Percentiles rank a stretch among this genome's conserved stretches.
Conservation (phyloP, 768 basidiomycete species). For the Phaffia australis region DNA sequence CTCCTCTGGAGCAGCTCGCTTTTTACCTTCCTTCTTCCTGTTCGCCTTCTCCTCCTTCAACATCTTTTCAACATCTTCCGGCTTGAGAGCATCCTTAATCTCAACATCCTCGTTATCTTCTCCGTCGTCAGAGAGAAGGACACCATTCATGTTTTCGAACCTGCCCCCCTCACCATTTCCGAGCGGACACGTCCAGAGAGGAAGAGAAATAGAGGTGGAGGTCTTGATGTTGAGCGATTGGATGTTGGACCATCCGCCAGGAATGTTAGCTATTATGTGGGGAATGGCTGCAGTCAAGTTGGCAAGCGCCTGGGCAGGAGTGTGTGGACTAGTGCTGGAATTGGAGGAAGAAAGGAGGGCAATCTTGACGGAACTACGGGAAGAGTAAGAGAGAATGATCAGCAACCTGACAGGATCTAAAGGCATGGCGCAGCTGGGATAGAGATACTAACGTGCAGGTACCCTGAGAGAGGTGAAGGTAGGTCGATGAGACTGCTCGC, state of each 20-base stretch:
- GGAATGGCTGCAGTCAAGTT: constrained; percentile 75
- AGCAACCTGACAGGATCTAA: background rate
- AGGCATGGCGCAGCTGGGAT: background rate
- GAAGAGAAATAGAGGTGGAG: constrained; percentile 67
- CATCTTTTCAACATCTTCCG: constrained; percentile 1
- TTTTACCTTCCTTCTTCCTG: constrained; percentile 19
- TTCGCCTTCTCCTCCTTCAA: constrained; percentile 5
- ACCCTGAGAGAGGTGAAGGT: constrained; percentile 89
- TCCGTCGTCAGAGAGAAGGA: background rate
- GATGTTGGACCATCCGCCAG: constrained; percentile 79
- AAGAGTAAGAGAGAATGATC: background rate
- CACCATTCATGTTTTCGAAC: constrained; percentile 42
- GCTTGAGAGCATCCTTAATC: background rate
- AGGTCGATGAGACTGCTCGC: constrained; percentile 82
- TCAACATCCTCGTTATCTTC: constrained; percentile 25
- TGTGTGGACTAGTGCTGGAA: constrained; percentile 25
- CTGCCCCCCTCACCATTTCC: constrained; percentile 50
- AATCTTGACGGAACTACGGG: constrained; percentile 66
- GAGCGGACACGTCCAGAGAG: constrained; percentile 78
- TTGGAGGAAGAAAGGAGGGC: constrained; percentile 54
- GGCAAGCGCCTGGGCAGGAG: constrained; percentile 57
- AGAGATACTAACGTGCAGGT: constrained; percentile 66
- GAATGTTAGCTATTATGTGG: constrained; percentile 55
- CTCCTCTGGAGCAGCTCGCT: background rate
- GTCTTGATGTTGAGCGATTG: constrained; percentile 86